Evolutionary conservation across 495 filamentous ascomycete genomes (phyloP).

Genomic region (Lasiosphaeris hirsuta): DNA sequence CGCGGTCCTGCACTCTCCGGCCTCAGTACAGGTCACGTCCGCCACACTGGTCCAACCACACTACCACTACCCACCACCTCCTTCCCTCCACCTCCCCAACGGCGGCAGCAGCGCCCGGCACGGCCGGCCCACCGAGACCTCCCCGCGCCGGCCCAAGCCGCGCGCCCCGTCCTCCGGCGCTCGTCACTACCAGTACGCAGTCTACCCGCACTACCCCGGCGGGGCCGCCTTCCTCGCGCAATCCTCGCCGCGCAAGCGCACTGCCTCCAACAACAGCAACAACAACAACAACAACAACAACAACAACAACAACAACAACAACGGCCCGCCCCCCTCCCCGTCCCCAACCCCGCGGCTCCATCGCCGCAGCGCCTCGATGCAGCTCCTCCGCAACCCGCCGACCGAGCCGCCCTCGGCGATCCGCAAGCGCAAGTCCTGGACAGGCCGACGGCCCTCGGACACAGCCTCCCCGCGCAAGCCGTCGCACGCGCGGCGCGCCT

Average conservation of each 20-base stretch:
- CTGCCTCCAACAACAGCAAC: slow-evolving; percentile 26
- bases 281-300: too few relatives aligned
- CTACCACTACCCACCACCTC: slow-evolving; percentile 8
- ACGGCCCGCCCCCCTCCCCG: slow-evolving; percentile 17
- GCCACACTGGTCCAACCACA: background rate
- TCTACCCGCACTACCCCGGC: too few relatives aligned
- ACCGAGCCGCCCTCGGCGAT: slow-evolving; percentile 12
- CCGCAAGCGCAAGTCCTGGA: slow-evolving; percentile 28
- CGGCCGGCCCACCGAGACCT: slow-evolving; percentile 15
- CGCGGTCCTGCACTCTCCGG: slow-evolving; percentile 10
- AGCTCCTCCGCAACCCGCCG: slow-evolving; percentile 17
- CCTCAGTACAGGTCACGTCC: background rate
- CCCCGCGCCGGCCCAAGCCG: slow-evolving; percentile 33
- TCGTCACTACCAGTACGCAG: slow-evolving; percentile 29
- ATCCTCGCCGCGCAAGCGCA: slow-evolving; percentile 37
- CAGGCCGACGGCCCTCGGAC: slow-evolving; percentile 6
- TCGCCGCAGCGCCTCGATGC: slow-evolving; percentile 27
- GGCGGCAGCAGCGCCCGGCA: slow-evolving; percentile 9
- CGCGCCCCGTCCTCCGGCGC: slow-evolving; percentile 44
- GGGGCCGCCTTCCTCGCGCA: background rate
- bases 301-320: too few relatives aligned
- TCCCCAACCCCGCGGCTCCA: slow-evolving; percentile 19
- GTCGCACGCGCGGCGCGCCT: background rate
- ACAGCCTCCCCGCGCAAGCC: background rate
- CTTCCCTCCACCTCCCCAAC: slow-evolving; percentile 6